phyloP scores from a whole-genome alignment of 768 basidiomycete species.

The Strobilomyces echinocephalus region DNA sequence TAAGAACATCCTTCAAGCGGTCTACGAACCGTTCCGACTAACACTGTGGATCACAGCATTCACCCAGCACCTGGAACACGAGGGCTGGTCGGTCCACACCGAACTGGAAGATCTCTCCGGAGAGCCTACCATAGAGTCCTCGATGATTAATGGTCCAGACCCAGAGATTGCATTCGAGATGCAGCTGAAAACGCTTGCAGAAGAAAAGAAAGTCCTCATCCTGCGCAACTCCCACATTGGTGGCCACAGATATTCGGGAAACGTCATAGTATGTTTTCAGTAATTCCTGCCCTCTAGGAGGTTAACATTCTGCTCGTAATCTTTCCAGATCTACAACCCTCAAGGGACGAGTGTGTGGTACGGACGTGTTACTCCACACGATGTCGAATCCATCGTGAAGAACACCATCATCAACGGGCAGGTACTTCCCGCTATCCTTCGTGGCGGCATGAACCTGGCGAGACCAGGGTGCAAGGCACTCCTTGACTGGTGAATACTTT shows the following conservation, averaged over 20 bases:
- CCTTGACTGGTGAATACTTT: slow-evolving; percentile 59
- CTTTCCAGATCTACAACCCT: slow-evolving; percentile 74
- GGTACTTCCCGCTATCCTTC: slow-evolving; percentile 78
- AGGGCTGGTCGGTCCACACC: slow-evolving; percentile 74
- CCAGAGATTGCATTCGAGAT: slow-evolving; percentile 49
- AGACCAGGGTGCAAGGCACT: slow-evolving; percentile 63
- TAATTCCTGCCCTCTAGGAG: background rate
- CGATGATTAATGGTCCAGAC: slow-evolving; percentile 28
- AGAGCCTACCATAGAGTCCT: slow-evolving; percentile 25
- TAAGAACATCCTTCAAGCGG: slow-evolving; percentile 31
- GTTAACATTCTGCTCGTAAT: background rate
- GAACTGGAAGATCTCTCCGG: slow-evolving; percentile 57
- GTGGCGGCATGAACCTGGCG: slow-evolving; percentile 79
- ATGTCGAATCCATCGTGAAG: slow-evolving; percentile 79
- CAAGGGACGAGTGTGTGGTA: slow-evolving; percentile 88
- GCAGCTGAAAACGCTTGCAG: slow-evolving; percentile 43
- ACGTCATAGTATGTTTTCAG: slow-evolving; percentile 69
- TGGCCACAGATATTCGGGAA: slow-evolving; percentile 90
- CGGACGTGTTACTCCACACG: slow-evolving; percentile 87
- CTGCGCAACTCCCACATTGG: slow-evolving; percentile 87
- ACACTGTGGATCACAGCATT: slow-evolving; percentile 43
- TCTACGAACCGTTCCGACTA: slow-evolving; percentile 5
- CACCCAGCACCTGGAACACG: slow-evolving; percentile 53
- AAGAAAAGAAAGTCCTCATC: slow-evolving; percentile 70
- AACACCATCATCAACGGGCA: slow-evolving; percentile 84